Conservation (phyloP, 371 early-diverging fungal genomes). For the Dichotomocladium elegans region DNA sequence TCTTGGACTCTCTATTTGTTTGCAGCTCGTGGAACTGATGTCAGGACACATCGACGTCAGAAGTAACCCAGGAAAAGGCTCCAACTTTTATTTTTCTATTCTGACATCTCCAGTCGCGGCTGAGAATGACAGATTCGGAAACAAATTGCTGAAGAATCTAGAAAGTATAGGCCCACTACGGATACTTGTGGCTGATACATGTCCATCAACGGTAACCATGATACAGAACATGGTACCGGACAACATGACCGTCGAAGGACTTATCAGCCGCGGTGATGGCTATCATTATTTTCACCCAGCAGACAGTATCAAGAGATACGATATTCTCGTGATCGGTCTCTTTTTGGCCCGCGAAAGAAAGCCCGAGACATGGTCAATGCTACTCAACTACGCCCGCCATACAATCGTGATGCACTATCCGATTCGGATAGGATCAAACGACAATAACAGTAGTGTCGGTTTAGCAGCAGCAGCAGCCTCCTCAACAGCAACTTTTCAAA, state of each 20-base stretch:
- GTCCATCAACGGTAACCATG: constrained; percentile 27
- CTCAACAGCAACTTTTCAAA: not conserved
- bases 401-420: constrained; percentile 42
- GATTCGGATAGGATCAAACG: too few relatives aligned
- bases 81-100: constrained; percentile 51
- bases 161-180: constrained; percentile 18
- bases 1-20: constrained; percentile 56
- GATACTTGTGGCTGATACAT: constrained; percentile 31
- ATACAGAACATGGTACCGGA: constrained; percentile 26
- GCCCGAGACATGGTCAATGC: constrained; percentile 17
- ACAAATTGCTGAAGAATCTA: constrained; percentile 2
- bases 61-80: constrained; percentile 51
- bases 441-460: not conserved
- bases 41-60: constrained; percentile 52
- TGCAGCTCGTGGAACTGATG: constrained; percentile 55
- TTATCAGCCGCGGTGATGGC: too few relatives aligned
- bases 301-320: too few relatives aligned
- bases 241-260: constrained; percentile 13
- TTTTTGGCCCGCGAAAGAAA: constrained; percentile 8
- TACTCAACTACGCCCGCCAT: constrained; percentile 14
- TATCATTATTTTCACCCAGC: too few relatives aligned
- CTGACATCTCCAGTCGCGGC: constrained; percentile 27
- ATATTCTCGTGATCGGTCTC: constrained; percentile 34
- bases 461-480: not conserved
- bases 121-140: constrained; percentile 19